These are phyloP conservation scores for Hypomyces rosellus DNA, from an alignment of 2,329 filamentous ascomycete species.

Conservation along the genomic window DNA sequence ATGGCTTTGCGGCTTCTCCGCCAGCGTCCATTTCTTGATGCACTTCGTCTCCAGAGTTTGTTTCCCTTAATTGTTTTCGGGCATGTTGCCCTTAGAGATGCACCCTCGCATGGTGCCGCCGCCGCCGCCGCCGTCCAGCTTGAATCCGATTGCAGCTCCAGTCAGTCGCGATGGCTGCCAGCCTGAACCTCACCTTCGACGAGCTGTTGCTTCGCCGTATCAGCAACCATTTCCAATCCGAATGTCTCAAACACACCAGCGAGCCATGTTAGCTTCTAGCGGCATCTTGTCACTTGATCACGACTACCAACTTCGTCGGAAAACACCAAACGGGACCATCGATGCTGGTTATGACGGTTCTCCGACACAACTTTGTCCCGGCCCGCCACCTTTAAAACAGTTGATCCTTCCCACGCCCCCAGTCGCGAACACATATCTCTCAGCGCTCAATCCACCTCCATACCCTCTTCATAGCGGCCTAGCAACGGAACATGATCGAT, in stretches of 20 bases:
- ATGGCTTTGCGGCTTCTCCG: constrained; percentile 26
- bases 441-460: constrained; percentile 12
- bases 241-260: constrained; percentile 23
- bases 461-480: constrained; percentile 4
- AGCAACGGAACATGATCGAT: background rate
- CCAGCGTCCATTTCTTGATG: constrained; percentile 23
- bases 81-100: constrained; percentile 48
- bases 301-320: constrained; percentile 80
- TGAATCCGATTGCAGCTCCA: constrained; percentile 28
- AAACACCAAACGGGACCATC: constrained; percentile 90
- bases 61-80: constrained; percentile 14
- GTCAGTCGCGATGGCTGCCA: constrained; percentile 15
- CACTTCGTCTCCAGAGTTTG: constrained; percentile 12
- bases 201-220: constrained; percentile 20
- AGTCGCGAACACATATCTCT: constrained; percentile 13
- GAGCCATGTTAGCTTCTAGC: constrained; percentile 11
- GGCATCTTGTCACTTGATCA: constrained; percentile 25
- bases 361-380: constrained; percentile 63
- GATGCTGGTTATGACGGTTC: constrained; percentile 88
- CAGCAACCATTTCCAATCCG: constrained; percentile 27
- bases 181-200: constrained; percentile 20
- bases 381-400: constrained; percentile 75
- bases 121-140: constrained; percentile 30
- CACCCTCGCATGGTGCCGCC: constrained; percentile 45
- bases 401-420: constrained; percentile 61